phyloP scores from a whole-genome alignment of 2,329 filamentous ascomycete genomes.

The Domatiomyces globalis region DNA sequence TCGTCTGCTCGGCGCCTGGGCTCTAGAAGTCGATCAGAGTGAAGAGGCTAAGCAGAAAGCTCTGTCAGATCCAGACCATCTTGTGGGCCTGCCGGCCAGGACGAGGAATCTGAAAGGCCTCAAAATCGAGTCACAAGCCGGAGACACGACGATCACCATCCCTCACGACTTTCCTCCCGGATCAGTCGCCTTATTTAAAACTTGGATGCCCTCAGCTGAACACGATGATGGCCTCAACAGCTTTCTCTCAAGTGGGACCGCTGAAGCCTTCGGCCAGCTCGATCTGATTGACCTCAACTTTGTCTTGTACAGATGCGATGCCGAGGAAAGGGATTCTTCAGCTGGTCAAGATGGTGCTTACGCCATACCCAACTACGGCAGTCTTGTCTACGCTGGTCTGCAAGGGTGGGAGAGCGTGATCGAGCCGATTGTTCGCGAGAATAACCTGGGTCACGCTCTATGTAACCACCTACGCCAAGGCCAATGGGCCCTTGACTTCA shows the following conservation, averaged over 20 bases:
- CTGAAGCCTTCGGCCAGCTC: conserved; percentile 60
- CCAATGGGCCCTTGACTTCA: conserved; percentile 85
- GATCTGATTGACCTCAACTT: conserved; percentile 79
- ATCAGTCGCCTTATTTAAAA: conserved; percentile 89
- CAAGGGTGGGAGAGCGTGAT: conserved; percentile 97
- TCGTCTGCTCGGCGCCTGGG: conserved; percentile 79
- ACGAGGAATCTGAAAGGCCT: conserved; percentile 63
- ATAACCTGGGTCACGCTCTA: conserved; percentile 82
- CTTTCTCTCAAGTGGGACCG: conserved; percentile 69
- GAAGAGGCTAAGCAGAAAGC: conserved; percentile 53
- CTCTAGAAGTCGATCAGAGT: conserved; percentile 71
- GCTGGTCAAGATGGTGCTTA: conserved; percentile 76
- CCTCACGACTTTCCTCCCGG: conserved; percentile 78
- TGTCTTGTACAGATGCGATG: conserved; percentile 77
- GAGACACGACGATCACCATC: conserved; percentile 66
- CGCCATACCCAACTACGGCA: conserved; percentile 67
- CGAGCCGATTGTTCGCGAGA: conserved; percentile 68
- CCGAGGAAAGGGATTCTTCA: conserved; percentile 71
- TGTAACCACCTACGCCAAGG: conserved; percentile 87
- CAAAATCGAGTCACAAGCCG: conserved; percentile 53
- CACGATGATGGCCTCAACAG: conserved; percentile 71
- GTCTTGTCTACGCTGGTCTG: conserved; percentile 85
- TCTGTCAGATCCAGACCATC: conserved; percentile 52
- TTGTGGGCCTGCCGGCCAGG: conserved; percentile 73
- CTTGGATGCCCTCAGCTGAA: conserved; percentile 80